A percentile compares a stretch with the other conserved stretches of the same genome.
phyloP scores from a whole-genome alignment of 1,284 basidiomycete genomes.

The Xerocomus nothofagi region DNA sequence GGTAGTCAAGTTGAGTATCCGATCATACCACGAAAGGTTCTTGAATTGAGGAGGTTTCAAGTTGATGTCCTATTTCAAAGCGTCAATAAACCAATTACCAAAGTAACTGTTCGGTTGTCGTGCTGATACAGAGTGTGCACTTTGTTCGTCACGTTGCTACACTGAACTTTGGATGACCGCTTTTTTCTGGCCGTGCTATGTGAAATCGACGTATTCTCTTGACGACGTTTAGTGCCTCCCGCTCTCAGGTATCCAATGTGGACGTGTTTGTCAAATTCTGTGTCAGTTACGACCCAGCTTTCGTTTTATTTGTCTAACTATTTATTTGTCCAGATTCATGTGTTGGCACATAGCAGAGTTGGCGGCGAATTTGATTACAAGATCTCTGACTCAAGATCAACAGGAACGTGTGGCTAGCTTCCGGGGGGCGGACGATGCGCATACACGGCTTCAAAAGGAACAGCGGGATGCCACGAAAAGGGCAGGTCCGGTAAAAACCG shows the following conservation, averaged over 20 bases:
- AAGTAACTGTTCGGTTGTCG: slow-evolving; percentile 63
- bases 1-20: slow-evolving; percentile 63
- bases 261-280: slow-evolving; percentile 67
- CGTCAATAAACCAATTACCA: slow-evolving; percentile 82
- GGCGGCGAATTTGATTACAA: slow-evolving; percentile 48
- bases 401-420: slow-evolving; percentile 52
- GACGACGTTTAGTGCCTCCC: slow-evolving; percentile 62
- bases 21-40: background rate
- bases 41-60: background rate
- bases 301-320: slow-evolving; percentile 1
- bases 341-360: slow-evolving; percentile 49
- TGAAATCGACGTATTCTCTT: slow-evolving; percentile 64
- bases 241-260: slow-evolving; percentile 75
- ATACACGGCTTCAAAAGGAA: slow-evolving; percentile 52
- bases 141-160: background rate
- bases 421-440: slow-evolving; percentile 45
- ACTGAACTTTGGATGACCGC: slow-evolving; percentile 1
- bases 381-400: slow-evolving; percentile 57
- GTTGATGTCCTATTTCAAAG: slow-evolving; percentile 50
- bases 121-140: slow-evolving; percentile 50
- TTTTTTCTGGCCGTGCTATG: slow-evolving; percentile 56
- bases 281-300: slow-evolving; percentile 1
- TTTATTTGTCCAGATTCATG: slow-evolving; percentile 49
- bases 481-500: slow-evolving; percentile 34
- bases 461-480: slow-evolving; percentile 47